Base-by-base conservation (phyloP, 176 grass and related monocot genomes). In the Pontederia crassipes region DNA sequence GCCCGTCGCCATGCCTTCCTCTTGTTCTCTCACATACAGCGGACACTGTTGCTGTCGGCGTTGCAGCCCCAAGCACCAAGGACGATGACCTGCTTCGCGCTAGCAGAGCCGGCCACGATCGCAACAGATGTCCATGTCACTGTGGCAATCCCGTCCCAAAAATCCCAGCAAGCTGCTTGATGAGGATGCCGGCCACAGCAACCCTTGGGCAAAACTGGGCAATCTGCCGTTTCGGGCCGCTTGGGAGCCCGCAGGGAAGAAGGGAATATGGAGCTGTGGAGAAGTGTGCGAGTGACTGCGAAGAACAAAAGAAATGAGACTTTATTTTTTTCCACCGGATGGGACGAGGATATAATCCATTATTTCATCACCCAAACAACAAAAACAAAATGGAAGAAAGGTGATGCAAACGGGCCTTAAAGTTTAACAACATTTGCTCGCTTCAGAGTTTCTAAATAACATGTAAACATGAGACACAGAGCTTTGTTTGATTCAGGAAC, bases 41-140 rank as follows among this genome's bases (percentile, higher is more conserved):
- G 40, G 40, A 76, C 32, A 32, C 69, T 46, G 32, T 40, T 18
- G 48, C 24, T 15, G 10, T 58, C 57, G 72, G 57, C 3, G 8
- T 29, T 7, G 54, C 35, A 28, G 29, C 29, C 29, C 46, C 2
- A 3, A 48, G 72, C 67, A 65, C 57, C 55, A 56, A 13, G 1
- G 10, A 11, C 29, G 53, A 61, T 0, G 83, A 82, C n/a, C n/a
- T 1, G 51, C 27, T 11, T 26, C 28, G 35, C 64, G 49, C 45
- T 48, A 67, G 1, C 73, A 67, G 56, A 52, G 29, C 28, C 77
- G 74, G 4, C 84, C 70, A 8, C 46, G 62, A 0, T 61, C 84
- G 4, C 87, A 87, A n/a, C 93, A 87, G 67, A 17, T 89, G 50
- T 98, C 93, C 71, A 77, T 92, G 82, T 89, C 88, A 9, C 84